Percentiles rank a stretch among this genome's conserved stretches.
These are phyloP conservation scores for Metarhizium guizhouense DNA, from an alignment of 2,329 filamentous ascomycete genomes.

Conservation along the genomic window DNA sequence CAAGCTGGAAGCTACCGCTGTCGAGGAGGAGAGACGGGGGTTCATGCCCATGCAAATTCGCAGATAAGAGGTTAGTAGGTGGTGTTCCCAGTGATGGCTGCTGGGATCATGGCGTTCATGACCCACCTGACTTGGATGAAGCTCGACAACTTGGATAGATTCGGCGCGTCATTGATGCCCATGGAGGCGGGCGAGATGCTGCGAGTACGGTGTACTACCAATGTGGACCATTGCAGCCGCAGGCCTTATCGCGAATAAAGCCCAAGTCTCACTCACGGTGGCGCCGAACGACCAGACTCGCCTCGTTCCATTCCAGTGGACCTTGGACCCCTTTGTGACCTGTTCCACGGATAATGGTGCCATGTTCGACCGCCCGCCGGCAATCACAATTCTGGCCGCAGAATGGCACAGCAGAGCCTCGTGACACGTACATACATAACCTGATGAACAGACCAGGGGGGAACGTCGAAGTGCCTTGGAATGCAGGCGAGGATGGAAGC, in stretches of 20 bases:
- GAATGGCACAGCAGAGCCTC: not conserved
- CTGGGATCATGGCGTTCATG: not conserved
- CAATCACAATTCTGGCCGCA: not conserved
- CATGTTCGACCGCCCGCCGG: not conserved
- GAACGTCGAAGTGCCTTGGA: too few relatives aligned
- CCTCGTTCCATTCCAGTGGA: not conserved
- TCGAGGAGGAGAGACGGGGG: too few relatives aligned
- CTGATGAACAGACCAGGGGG: too few relatives aligned
- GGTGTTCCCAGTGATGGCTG: not conserved
- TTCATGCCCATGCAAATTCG: not conserved
- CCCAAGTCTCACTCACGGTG: not conserved
- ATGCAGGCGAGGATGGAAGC: too few relatives aligned
- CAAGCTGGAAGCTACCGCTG: too few relatives aligned
- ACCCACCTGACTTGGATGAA: not conserved
- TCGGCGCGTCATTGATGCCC: not conserved
- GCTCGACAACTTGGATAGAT: not conserved
- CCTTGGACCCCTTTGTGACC: not conserved
- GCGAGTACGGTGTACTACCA: too few relatives aligned
- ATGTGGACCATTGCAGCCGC: too few relatives aligned
- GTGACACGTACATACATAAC: too few relatives aligned
- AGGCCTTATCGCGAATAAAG: too few relatives aligned
- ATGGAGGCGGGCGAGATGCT: too few relatives aligned
- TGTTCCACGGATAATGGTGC: not conserved
- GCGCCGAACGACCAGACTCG: not conserved
- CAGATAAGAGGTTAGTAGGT: not conserved